These are phyloP conservation scores for Mucor plumbeus DNA, from an alignment of 371 early-diverging fungal species.

Conservation along the genomic window DNA sequence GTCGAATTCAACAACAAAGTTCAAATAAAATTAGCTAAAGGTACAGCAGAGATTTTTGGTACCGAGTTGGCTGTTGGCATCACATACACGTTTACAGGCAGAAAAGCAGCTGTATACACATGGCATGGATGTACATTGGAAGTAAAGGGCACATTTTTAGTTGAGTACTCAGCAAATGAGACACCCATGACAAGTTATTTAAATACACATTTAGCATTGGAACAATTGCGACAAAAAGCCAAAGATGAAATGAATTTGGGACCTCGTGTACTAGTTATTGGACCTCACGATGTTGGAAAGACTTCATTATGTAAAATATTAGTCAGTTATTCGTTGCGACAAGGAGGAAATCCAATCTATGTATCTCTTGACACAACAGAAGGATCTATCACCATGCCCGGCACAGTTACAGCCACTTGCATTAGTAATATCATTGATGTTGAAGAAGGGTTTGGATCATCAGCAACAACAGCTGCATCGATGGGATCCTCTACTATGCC, in stretches of 20 bases:
- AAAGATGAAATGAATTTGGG: slow-evolving; percentile 51
- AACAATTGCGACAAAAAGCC: slow-evolving; percentile 68
- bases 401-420: slow-evolving; percentile 80
- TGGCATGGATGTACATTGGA: slow-evolving; percentile 91
- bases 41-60: slow-evolving; percentile 92
- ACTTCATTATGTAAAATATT: slow-evolving; percentile 84
- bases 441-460: slow-evolving; percentile 86
- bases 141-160: slow-evolving; percentile 71
- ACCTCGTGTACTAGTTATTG: slow-evolving; percentile 85
- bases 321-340: slow-evolving; percentile 83
- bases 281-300: slow-evolving; percentile 92
- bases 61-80: slow-evolving; percentile 83
- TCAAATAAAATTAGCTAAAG: slow-evolving; percentile 69
- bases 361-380: slow-evolving; percentile 87
- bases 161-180: slow-evolving; percentile 90
- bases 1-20: slow-evolving; percentile 60
- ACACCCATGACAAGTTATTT: slow-evolving; percentile 93
- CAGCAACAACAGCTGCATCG: slow-evolving; percentile 72
- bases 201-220: slow-evolving; percentile 88
- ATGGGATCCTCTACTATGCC: slow-evolving; percentile 78
- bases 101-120: slow-evolving; percentile 91
- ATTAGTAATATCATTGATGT: slow-evolving; percentile 79
- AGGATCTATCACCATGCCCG: slow-evolving; percentile 87
- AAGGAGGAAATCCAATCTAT: slow-evolving; percentile 78
- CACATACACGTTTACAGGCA: slow-evolving; percentile 78